Conservation (phyloP, 495 filamentous ascomycete genomes). For the Lophiostoma macrostomum region DNA sequence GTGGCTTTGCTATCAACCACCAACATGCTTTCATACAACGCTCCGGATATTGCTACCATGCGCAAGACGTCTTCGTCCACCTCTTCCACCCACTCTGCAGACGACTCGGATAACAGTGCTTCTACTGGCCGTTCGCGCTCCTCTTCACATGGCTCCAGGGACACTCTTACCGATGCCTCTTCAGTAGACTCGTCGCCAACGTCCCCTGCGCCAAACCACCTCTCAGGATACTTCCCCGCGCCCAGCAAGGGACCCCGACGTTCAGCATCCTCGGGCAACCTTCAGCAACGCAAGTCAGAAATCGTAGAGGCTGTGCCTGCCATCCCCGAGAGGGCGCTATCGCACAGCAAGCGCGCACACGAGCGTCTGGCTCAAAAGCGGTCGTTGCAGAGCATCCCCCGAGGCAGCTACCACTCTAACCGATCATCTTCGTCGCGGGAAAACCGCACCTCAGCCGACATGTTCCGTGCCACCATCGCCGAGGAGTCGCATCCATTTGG, state of each 20-base stretch:
- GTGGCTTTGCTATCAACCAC: slow-evolving; percentile 88
- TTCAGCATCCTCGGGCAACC: slow-evolving; percentile 43
- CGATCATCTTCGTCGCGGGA: slow-evolving; percentile 55
- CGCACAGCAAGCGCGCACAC: slow-evolving; percentile 80
- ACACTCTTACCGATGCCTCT: slow-evolving; percentile 70
- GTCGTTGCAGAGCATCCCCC: slow-evolving; percentile 53
- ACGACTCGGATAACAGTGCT: slow-evolving; percentile 56
- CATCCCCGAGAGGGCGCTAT: slow-evolving; percentile 72
- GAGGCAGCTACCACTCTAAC: slow-evolving; percentile 44
- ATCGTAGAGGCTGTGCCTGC: slow-evolving; percentile 43
- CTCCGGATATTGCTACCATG: slow-evolving; percentile 62
- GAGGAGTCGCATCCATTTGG: slow-evolving; percentile 57
- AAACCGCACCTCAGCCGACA: slow-evolving; percentile 47
- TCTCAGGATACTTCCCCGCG: slow-evolving; percentile 71
- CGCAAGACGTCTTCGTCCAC: slow-evolving; percentile 48
- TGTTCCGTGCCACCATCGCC: slow-evolving; percentile 42
- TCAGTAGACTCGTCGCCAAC: slow-evolving; percentile 59
- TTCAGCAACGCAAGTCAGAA: slow-evolving; percentile 40
- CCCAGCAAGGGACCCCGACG: slow-evolving; percentile 43
- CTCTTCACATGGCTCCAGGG: slow-evolving; percentile 50
- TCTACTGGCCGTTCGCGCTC: slow-evolving; percentile 31
- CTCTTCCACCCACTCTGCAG: slow-evolving; percentile 50
- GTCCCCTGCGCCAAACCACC: slow-evolving; percentile 67
- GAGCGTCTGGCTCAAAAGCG: slow-evolving; percentile 65
- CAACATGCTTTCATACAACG: slow-evolving; percentile 92